phyloP scores from a whole-genome alignment of 306 rosid species.

The Cucumis hystrix region DNA sequence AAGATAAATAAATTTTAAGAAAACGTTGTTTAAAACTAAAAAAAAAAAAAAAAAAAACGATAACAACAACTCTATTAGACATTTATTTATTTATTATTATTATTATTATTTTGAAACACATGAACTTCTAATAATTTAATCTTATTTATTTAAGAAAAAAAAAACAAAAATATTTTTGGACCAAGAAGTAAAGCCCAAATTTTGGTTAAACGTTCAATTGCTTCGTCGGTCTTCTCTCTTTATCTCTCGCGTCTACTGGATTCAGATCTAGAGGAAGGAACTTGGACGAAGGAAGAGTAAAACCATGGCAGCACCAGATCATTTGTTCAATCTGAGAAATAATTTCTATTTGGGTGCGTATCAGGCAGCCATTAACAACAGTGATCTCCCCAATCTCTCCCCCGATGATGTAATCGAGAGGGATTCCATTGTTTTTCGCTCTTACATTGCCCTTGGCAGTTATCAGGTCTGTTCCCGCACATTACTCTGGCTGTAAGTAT shows the following conservation, averaged over 20 bases:
- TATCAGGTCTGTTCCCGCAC: slow-evolving; percentile 21
- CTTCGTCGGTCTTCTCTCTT: background rate
- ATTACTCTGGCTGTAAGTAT: background rate
- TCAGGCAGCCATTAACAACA: slow-evolving; percentile 83
- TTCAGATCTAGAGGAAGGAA: slow-evolving; percentile 7
- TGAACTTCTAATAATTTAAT: too few relatives aligned
- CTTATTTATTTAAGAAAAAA: background rate
- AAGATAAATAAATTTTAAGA: too few relatives aligned
- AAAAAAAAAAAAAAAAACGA: too few relatives aligned
- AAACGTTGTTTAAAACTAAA: too few relatives aligned
- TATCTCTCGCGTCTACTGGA: background rate
- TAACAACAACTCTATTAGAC: too few relatives aligned
- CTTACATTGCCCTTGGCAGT: slow-evolving; percentile 81
- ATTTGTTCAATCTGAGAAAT: slow-evolving; percentile 68
- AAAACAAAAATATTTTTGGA: background rate
- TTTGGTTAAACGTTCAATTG: background rate
- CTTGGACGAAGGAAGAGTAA: background rate
- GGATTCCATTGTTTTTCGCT: slow-evolving; percentile 72
- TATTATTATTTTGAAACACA: too few relatives aligned
- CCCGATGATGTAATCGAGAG: slow-evolving; percentile 65
- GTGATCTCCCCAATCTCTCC: slow-evolving; percentile 59
- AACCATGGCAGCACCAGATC: slow-evolving; percentile 51
- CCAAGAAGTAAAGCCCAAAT: background rate
- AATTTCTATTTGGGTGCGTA: slow-evolving; percentile 86
- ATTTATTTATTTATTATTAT: too few relatives aligned